These are phyloP conservation scores for Paecilomyces dactylethromorphus DNA, from an alignment of 2,329 filamentous ascomycete species.

Conservation along the genomic window DNA sequence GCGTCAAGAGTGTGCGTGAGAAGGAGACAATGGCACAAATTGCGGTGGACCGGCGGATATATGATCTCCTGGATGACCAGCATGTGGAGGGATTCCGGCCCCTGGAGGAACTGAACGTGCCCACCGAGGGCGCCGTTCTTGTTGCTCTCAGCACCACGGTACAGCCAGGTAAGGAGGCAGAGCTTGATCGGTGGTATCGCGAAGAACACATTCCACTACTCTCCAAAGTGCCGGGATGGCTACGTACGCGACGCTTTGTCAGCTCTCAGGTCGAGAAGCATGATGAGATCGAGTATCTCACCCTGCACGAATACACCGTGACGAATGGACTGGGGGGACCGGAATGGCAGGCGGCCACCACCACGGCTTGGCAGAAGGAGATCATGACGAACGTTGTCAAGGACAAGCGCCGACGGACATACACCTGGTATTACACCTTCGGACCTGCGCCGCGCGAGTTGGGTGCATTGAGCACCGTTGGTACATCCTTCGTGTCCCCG, in stretches of 20 bases:
- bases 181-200: conserved; percentile 62
- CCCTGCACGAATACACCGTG: conserved; percentile 66
- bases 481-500: conserved; percentile 47
- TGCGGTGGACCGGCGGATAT: conserved; percentile 64
- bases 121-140: conserved; percentile 55
- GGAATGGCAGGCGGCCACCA: conserved; percentile 57
- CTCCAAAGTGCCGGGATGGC: conserved; percentile 70
- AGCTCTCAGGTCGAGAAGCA: conserved; percentile 56
- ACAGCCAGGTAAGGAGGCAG: conserved; percentile 49
- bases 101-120: conserved; percentile 54
- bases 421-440: conserved; percentile 73
- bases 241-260: conserved; percentile 64
- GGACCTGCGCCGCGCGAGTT: conserved; percentile 67
- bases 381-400: conserved; percentile 55
- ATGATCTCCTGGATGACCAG: conserved; percentile 56
- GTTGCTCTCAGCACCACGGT: conserved; percentile 57
- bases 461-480: conserved; percentile 43
- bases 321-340: conserved; percentile 60
- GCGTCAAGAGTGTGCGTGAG: conserved; percentile 53
- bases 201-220: conserved; percentile 70
- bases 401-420: conserved; percentile 53
- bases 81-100: conserved; percentile 52
- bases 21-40: conserved; percentile 58
- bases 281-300: conserved; percentile 50
- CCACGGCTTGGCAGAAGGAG: conserved; percentile 56